Base-by-base conservation (phyloP, 2,329 filamentous ascomycete species). In the Ophiostoma piceae region DNA sequence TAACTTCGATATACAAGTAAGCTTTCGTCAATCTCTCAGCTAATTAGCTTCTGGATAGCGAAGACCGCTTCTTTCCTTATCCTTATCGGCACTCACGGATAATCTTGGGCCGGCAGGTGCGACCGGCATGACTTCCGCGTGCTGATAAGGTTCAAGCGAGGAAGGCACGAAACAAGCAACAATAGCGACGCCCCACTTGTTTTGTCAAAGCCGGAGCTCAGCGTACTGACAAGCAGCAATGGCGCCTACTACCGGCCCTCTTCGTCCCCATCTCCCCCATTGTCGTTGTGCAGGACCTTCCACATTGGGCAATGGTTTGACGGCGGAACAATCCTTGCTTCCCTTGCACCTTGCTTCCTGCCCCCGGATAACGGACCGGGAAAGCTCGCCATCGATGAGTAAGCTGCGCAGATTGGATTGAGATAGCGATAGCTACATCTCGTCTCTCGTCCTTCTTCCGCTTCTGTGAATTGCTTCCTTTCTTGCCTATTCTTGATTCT, bases 291-390 rank as follows among this genome's bases (percentile, higher is more conserved):
- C 37, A 43, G 35, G 35, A 66, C 64, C 64, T 66, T 39, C 64
- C 64, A 43, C 3, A 66, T 66, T 41, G 64, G 64, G 64, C 14
- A 22, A 66, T 22, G 9, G n/a, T n/a, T 14, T 14, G 22, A 22
- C 9, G n/a, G 51, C n/a, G 51, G 22, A 22, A 51, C n/a, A 51
- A 51, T n/a, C 47, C 51, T 57, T 57, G 22, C 26, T 57, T 57
- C 51, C 51, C 43, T 47, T 47, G 41, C 16, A 16, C 41, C 41
- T 16, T 43, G 5, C 43, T 57, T 22, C 51, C n/a, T 26, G n/a
- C 8, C 64, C 11, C 65, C 39, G 65, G 65, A 66, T 66, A 66
- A 66, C 65, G n/a, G 65, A 66, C 51, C 51, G 22, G n/a, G n/a
- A 22, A 57, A 57, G 37, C 65, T 26, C 37, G 37, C 8, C 37